Conservation (phyloP, 176 grass and related monocot species). For the Eleusine coracana region DNA sequence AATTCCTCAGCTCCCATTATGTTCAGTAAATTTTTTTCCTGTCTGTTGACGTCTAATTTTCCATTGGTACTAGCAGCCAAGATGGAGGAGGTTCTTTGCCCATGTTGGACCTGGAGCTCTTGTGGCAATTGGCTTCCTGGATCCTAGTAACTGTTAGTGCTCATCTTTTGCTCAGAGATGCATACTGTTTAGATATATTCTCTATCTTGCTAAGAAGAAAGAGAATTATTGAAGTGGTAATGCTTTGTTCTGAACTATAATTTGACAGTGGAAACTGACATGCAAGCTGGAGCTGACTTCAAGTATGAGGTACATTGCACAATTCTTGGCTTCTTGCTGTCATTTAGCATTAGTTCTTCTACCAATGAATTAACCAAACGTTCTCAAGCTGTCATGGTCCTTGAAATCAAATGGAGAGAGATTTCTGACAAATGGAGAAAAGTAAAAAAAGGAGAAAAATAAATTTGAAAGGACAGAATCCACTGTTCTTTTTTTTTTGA, state of each 20-base stretch:
- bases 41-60: neutral
- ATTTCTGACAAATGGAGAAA: neutral
- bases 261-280: constrained; percentile 68
- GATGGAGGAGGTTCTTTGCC: constrained; percentile 60
- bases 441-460: neutral
- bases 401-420: neutral
- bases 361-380: neutral
- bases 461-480: neutral
- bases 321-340: neutral
- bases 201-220: neutral
- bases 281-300: constrained; percentile 69
- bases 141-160: constrained; percentile 65
- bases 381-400: neutral
- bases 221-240: constrained; percentile 1
- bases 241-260: constrained; percentile 25
- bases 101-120: constrained; percentile 78
- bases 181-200: neutral
- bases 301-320: constrained; percentile 53
- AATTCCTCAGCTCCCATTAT: neutral
- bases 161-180: neutral
- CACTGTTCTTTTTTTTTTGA: neutral
- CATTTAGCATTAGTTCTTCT: neutral
- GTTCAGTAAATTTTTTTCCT: neutral
- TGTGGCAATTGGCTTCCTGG: constrained; percentile 69
- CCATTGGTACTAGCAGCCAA: constrained; percentile 12